A percentile compares a stretch with the other conserved stretches of the same genome.
Conservation (phyloP, 176 grass and related monocot species). For the Saccharum officinarum region DNA sequence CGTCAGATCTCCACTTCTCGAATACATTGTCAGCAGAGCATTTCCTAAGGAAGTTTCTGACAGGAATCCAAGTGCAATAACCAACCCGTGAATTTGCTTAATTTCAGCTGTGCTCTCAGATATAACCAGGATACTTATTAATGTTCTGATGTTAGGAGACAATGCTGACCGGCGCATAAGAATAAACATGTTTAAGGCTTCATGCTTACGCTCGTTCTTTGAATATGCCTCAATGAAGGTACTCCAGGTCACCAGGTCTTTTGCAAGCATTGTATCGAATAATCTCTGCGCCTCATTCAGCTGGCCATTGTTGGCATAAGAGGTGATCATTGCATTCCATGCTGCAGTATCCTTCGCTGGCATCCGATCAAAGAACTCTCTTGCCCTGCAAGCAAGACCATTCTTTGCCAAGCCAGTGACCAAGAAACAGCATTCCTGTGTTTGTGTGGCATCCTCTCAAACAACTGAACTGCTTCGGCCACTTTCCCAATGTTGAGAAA, state of each 20-base stretch:
- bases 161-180: slow-evolving; percentile 35
- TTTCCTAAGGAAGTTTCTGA: slow-evolving; percentile 60
- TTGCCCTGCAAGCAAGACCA: slow-evolving; percentile 33
- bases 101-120: slow-evolving; percentile 30
- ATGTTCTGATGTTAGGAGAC: slow-evolving; percentile 28
- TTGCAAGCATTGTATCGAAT: slow-evolving; percentile 59
- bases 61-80: slow-evolving; percentile 46
- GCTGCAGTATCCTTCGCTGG: slow-evolving; percentile 20
- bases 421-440: slow-evolving; percentile 53
- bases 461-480: slow-evolving; percentile 34
- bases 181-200: slow-evolving; percentile 12
- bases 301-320: slow-evolving; percentile 49
- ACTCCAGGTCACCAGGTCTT: slow-evolving; percentile 61
- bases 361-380: slow-evolving; percentile 58
- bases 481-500: slow-evolving; percentile 35
- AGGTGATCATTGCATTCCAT: slow-evolving; percentile 55
- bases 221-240: slow-evolving; percentile 47
- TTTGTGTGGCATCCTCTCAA: slow-evolving; percentile 35
- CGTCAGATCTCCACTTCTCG: slow-evolving; percentile 64
- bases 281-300: slow-evolving; percentile 39
- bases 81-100: slow-evolving; percentile 56
- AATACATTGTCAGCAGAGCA: slow-evolving; percentile 70
- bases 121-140: slow-evolving; percentile 20
- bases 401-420: slow-evolving; percentile 67
- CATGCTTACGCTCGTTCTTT: background rate